Evolutionary conservation across 371 early-diverging fungal species (phyloP).

Genomic region (Phascolomyces articulosus): DNA sequence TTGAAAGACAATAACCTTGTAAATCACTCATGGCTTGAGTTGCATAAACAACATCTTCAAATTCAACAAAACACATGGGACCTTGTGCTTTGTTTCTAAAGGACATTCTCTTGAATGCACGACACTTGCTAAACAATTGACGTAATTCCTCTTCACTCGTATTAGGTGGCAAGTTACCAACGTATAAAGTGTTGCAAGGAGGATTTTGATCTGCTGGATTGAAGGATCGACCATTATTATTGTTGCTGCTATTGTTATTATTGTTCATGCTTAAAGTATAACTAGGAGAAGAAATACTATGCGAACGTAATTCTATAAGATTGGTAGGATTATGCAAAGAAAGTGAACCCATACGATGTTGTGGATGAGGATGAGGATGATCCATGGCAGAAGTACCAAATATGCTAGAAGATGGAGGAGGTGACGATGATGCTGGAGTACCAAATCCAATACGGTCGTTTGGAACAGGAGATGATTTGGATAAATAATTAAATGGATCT

Average conservation of each 20-base stretch:
- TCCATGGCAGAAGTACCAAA: neutral
- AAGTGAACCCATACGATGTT: conserved; percentile 12
- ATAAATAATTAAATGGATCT: conserved; percentile 92
- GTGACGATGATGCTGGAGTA: neutral
- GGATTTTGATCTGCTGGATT: conserved; percentile 81
- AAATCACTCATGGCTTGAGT: conserved; percentile 84
- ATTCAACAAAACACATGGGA: conserved; percentile 96
- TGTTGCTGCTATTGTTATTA: too few species aligned
- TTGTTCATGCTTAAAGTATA: conserved; percentile 11
- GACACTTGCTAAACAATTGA: conserved; percentile 72
- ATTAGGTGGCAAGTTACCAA: conserved; percentile 89
- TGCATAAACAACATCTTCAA: conserved; percentile 89
- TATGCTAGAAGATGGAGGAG: neutral
- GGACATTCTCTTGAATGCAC: conserved; percentile 88
- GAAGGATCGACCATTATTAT: neutral
- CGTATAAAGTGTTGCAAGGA: conserved; percentile 96
- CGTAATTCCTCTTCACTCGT: conserved; percentile 90
- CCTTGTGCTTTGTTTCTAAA: conserved; percentile 84
- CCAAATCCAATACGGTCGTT: conserved; percentile 13
- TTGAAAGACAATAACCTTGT: conserved; percentile 80
- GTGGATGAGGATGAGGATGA: conserved; percentile 5
- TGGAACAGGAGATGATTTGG: conserved; percentile 69
- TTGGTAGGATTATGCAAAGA: too few species aligned
- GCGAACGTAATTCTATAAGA: too few species aligned
- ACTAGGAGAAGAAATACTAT: conserved; percentile 10